Conservation (phyloP, 768 basidiomycete species). For the Russula sp. region DNA sequence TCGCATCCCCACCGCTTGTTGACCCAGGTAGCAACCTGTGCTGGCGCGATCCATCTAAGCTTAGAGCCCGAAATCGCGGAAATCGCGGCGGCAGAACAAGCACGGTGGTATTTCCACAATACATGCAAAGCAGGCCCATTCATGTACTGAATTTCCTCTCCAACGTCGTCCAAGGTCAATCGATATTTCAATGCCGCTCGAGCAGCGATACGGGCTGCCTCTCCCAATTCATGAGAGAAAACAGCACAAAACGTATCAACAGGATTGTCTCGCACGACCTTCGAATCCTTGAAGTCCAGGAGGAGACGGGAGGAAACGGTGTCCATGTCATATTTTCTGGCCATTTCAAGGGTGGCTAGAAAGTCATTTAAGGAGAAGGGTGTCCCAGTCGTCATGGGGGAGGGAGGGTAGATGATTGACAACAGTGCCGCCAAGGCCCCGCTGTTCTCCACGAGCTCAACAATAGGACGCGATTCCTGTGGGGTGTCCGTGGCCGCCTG, state of each 20-base stretch:
- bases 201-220: background rate
- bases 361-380: background rate
- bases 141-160: background rate
- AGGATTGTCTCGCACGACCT: background rate
- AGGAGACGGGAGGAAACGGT: background rate
- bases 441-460: background rate
- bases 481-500: background rate
- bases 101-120: conserved; percentile 1
- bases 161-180: background rate
- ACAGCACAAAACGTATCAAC: background rate
- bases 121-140: background rate
- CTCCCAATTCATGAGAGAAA: background rate
- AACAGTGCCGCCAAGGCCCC: background rate
- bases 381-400: too few species aligned
- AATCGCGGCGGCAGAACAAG: background rate
- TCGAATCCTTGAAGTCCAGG: background rate
- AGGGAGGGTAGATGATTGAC: background rate
- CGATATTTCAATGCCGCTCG: background rate
- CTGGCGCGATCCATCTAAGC: background rate
- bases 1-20: too few species aligned
- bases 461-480: background rate
- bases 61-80: background rate
- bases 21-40: background rate
- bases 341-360: background rate
- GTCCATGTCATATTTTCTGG: background rate